These are phyloP conservation scores for Paramarasmius palmivorus DNA, from an alignment of 1,284 basidiomycete species.

Conservation along the genomic window DNA sequence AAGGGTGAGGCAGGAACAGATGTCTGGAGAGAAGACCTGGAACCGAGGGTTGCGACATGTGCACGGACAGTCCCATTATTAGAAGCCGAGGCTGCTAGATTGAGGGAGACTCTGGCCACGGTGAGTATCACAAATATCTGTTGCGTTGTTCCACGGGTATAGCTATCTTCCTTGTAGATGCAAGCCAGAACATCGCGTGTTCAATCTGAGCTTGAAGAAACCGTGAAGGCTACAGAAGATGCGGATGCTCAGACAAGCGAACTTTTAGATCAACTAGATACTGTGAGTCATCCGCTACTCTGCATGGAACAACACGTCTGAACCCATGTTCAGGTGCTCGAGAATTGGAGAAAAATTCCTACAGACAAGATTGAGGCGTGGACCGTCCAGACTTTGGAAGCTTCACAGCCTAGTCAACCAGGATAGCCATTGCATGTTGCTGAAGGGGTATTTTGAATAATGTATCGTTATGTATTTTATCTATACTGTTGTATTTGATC, in stretches of 20 bases:
- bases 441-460: too few species aligned
- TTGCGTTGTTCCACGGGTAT: not conserved
- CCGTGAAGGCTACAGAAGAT: constrained; percentile 43
- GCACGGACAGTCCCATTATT: constrained; percentile 63
- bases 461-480: too few species aligned
- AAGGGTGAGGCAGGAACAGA: constrained; percentile 50
- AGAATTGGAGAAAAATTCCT: constrained; percentile 56
- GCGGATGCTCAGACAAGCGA: constrained; percentile 41
- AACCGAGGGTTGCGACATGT: constrained; percentile 58
- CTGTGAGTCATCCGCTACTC: constrained; percentile 16
- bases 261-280: not conserved
- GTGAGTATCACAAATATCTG: constrained; percentile 34
- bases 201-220: constrained; percentile 49
- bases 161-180: constrained; percentile 36
- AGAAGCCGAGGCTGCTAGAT: constrained; percentile 50
- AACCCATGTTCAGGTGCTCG: constrained; percentile 42
- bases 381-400: constrained; percentile 59
- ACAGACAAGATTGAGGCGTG: constrained; percentile 63
- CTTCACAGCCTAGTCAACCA: constrained; percentile 31
- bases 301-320: not conserved
- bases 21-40: constrained; percentile 60
- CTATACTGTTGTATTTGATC: too few species aligned
- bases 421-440: not conserved
- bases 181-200: constrained; percentile 55
- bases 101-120: constrained; percentile 49